Base-by-base conservation (phyloP, 116 monocot species). In the Cymodocea nodosa region DNA sequence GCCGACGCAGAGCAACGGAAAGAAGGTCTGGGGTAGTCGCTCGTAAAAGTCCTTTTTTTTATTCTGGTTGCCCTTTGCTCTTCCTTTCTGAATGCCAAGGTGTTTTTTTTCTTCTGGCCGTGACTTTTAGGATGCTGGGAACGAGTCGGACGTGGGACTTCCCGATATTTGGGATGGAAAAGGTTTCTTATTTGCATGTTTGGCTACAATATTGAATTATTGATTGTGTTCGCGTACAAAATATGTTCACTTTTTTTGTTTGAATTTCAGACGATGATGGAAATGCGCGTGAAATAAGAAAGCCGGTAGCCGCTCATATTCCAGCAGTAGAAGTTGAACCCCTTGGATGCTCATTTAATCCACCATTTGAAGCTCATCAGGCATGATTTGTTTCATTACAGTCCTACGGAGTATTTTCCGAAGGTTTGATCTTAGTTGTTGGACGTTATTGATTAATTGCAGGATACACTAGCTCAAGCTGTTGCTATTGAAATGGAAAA, bases 281-380 rank as follows among this genome's bases (percentile, higher is more conserved):
- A 16, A 65, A 37, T 52, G 53, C 52, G 24, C 73, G 73, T 48
- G 16, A 63, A 3, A 89, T 63, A 72, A 86, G 82, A 89, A 77
- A 64, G 59, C 23, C 48, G 0, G 57, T 63, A n/a, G 62, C 60
- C 39, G 72, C 82, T 35, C 23, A 64, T 52, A 90, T 94, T 77
- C 94, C 94, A 36, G 90, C 94, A 64, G 90, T 94, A 56, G 90
- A 94, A 90, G 81, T 90, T 40, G 90, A 90, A 25, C 81, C 85
- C 40, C 71, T 76, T 40, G 94, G 90, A 60, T 95, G 94, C 65
- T 95, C 90, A 60, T 90, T 84, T 61, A 95, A 95, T 79, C 94
- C 94, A 76, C 77, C 84, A 40, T 87, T 87, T 65, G 87, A 95
- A 77, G 90, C 87, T 71, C 94, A 95, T 85, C 94, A 95, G 79